Percentiles rank a stretch among this genome's conserved stretches.
Evolutionary conservation across 2,329 filamentous ascomycete genomes (phyloP).

Genomic region (Diaporthe vaccinii): DNA sequence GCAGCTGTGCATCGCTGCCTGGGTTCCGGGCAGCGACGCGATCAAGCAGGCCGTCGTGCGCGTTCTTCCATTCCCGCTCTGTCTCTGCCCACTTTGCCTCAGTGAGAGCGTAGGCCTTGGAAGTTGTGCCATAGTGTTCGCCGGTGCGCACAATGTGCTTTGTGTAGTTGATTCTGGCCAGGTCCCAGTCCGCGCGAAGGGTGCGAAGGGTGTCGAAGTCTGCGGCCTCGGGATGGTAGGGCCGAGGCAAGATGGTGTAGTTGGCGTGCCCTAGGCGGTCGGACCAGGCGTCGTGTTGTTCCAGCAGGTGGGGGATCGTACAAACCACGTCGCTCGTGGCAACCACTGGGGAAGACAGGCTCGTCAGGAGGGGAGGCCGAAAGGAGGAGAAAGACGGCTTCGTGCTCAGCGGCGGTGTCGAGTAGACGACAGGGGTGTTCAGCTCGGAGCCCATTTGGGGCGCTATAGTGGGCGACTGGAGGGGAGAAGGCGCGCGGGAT

Average conservation of each 20-base stretch:
- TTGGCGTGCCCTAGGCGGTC: constrained; percentile 91
- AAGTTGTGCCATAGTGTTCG: constrained; percentile 91
- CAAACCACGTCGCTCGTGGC: constrained; percentile 56
- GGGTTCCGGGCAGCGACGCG: constrained; percentile 59
- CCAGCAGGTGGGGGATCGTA: constrained; percentile 74
- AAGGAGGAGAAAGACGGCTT: constrained; percentile 86
- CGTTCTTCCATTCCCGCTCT: constrained; percentile 79
- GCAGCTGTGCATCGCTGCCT: constrained; percentile 47
- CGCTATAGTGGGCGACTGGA: constrained; percentile 86
- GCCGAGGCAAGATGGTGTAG: constrained; percentile 87
- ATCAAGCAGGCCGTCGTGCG: constrained; percentile 75
- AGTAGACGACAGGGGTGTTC: constrained; percentile 54
- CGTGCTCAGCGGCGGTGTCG: constrained; percentile 81
- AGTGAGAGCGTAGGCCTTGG: constrained; percentile 87
- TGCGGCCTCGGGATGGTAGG: constrained; percentile 77
- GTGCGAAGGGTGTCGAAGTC: constrained; percentile 70
- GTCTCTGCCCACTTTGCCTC: constrained; percentile 90
- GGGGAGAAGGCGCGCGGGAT: constrained; percentile 79
- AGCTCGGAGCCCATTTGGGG: constrained; percentile 62
- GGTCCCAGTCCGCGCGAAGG: constrained; percentile 84
- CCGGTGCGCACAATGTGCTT: constrained; percentile 89
- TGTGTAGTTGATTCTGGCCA: constrained; percentile 86
- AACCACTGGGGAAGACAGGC: constrained; percentile 72
- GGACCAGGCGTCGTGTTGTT: constrained; percentile 85
- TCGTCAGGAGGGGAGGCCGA: constrained; percentile 71